Conservation (phyloP, 345 rosid genomes). For the Balakata baccata region DNA sequence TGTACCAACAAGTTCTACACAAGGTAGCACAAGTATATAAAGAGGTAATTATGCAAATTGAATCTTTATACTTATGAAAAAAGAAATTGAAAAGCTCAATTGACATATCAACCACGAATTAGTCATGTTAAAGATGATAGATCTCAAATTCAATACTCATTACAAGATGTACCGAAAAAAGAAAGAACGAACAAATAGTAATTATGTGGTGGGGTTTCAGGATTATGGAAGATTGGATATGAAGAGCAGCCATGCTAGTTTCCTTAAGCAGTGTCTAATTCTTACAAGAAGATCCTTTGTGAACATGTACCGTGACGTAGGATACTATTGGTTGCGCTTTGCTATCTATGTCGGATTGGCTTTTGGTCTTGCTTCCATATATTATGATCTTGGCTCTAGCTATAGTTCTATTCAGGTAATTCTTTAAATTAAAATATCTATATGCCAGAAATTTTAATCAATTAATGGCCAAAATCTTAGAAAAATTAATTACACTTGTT, state of each 20-base stretch:
- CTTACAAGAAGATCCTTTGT: constrained; percentile 14
- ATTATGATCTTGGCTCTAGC: constrained; percentile 29
- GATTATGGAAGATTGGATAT: no score
- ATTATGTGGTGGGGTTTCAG: no score
- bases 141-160: no score
- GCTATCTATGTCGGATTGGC: constrained; percentile 45
- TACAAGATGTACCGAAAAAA: no score
- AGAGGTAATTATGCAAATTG: not conserved
- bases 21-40: not conserved
- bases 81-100: no score
- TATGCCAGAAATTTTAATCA: no score
- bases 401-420: constrained; percentile 55
- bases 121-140: no score
- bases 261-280: constrained; percentile 12
- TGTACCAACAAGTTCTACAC: not conserved
- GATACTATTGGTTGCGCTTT: constrained; percentile 64
- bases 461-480: no score
- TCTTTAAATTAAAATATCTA: not conserved
- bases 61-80: no score
- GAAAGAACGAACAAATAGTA: no score
- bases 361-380: constrained; percentile 51
- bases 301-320: constrained; percentile 64
- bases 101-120: no score
- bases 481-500: no score
- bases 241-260: constrained; percentile 7